phyloP scores from a whole-genome alignment of 805 yeast genomes.

The Barnettozyma pratensis region DNA sequence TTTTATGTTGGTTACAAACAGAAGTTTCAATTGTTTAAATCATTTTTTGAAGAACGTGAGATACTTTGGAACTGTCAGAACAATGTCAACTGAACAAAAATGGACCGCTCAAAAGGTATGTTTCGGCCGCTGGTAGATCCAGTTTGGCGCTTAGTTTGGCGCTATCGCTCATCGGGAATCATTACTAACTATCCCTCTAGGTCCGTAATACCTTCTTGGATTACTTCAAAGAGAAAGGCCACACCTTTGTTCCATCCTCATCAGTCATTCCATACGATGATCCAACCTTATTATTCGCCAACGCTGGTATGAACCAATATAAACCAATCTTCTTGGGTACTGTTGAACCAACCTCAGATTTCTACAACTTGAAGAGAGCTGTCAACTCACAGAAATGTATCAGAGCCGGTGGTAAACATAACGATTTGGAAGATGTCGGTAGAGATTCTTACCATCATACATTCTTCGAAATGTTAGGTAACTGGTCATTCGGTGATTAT shows the following conservation, averaged over 20 bases:
- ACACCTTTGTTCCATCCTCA: slow-evolving; percentile 85
- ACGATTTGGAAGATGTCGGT: slow-evolving; percentile 97
- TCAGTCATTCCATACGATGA: slow-evolving; percentile 97
- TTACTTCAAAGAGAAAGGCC: slow-evolving; percentile 63
- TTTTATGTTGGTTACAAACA: slow-evolving; percentile 14
- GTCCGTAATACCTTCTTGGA: slow-evolving; percentile 85
- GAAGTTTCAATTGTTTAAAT: slow-evolving; percentile 11
- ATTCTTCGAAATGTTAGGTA: slow-evolving; percentile 98
- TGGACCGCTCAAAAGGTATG: slow-evolving; percentile 27
- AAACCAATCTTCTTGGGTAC: slow-evolving; percentile 97
- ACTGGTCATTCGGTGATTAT: slow-evolving; percentile 99
- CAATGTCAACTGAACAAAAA: slow-evolving; percentile 27
- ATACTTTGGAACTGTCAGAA: slow-evolving; percentile 11
- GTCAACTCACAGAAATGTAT: slow-evolving; percentile 96
- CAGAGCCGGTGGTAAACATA: slow-evolving; percentile 99
- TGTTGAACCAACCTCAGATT: slow-evolving; percentile 90
- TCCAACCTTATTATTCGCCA: slow-evolving; percentile 93
- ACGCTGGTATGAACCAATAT: slow-evolving; percentile 99
- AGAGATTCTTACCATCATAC: slow-evolving; percentile 98
- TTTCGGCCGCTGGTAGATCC: not conserved
- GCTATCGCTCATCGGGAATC: not conserved
- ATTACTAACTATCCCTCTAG: slow-evolving; percentile 18
- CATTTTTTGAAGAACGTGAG: slow-evolving; percentile 5
- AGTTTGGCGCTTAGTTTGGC: not conserved
- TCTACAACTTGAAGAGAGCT: slow-evolving; percentile 80